Percentiles rank a stretch among this genome's conserved stretches.
Evolutionary conservation across 345 rosid genomes (phyloP).

Genomic region (Crucihimalaya himalaica): DNA sequence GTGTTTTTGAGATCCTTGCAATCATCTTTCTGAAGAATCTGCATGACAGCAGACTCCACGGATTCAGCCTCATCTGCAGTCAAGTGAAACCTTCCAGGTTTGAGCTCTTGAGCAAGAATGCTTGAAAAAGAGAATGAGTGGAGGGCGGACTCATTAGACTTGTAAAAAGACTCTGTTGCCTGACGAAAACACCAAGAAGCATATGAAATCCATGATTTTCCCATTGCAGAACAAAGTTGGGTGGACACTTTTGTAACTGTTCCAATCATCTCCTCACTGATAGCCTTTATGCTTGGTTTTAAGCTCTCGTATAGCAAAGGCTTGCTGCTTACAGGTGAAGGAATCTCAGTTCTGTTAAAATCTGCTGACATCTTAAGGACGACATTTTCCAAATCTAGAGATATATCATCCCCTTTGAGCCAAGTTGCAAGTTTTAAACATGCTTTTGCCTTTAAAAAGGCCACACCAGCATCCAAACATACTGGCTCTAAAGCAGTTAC

Average conservation of each 20-base stretch:
- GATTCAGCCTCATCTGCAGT: conserved; percentile 63
- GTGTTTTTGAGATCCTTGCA: conserved; percentile 32
- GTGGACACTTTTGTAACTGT: conserved; percentile 77
- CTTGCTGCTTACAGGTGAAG: conserved; percentile 42
- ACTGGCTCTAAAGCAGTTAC: conserved; percentile 53
- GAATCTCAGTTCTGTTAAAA: conserved; percentile 41
- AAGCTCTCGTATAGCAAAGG: conserved; percentile 30
- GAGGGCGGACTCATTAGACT: conserved; percentile 46
- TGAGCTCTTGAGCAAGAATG: conserved; percentile 58
- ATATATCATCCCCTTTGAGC: conserved; percentile 59
- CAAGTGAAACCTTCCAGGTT: conserved; percentile 65
- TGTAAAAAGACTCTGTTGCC: conserved; percentile 55
- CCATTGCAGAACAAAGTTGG: conserved; percentile 81
- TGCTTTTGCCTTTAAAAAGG: conserved; percentile 77
- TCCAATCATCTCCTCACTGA: conserved; percentile 73
- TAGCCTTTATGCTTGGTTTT: conserved; percentile 41
- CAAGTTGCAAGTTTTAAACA: conserved; percentile 85
- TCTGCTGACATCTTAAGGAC: conserved; percentile 57
- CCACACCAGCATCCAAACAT: conserved; percentile 53
- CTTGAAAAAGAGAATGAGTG: conserved; percentile 60
- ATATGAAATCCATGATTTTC: conserved; percentile 91
- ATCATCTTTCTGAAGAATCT: conserved; percentile 45
- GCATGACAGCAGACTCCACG: conserved; percentile 50
- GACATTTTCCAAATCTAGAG: conserved; percentile 50
- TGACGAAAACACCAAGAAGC: conserved; percentile 90